phyloP scores from a whole-genome alignment of 768 basidiomycete genomes.

The Hygrophoropsis aurantiaca region DNA sequence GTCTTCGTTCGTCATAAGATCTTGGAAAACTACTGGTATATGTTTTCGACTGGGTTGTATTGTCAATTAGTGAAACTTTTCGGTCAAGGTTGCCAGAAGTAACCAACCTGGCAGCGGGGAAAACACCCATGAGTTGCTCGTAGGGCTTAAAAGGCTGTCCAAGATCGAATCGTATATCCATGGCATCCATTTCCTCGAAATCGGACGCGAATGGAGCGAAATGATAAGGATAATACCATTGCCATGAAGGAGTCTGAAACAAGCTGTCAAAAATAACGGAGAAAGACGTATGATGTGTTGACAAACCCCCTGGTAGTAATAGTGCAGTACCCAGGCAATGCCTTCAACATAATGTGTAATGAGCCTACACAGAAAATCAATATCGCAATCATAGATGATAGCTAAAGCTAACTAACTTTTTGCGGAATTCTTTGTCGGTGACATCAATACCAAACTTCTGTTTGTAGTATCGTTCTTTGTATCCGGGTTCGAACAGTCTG shows the following conservation, averaged over 20 bases:
- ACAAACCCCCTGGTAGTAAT: slow-evolving; percentile 95
- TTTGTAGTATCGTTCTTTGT: slow-evolving; percentile 91
- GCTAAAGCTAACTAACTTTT: slow-evolving; percentile 50
- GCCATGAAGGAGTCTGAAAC: slow-evolving; percentile 87
- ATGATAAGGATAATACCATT: slow-evolving; percentile 99
- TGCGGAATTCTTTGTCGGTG: slow-evolving; percentile 70
- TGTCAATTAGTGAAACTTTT: slow-evolving; percentile 2
- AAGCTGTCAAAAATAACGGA: slow-evolving; percentile 10
- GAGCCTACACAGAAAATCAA: slow-evolving; percentile 47
- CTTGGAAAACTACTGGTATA: slow-evolving; percentile 83
- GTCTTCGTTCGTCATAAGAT: slow-evolving; percentile 80
- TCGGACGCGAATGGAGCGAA: slow-evolving; percentile 98
- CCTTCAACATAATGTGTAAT: slow-evolving; percentile 90
- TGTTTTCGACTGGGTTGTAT: slow-evolving; percentile 66
- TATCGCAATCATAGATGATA: slow-evolving; percentile 2
- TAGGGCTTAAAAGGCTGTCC: slow-evolving; percentile 95
- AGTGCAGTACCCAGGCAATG: slow-evolving; percentile 91
- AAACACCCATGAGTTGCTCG: slow-evolving; percentile 98
- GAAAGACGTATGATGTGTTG: background rate
- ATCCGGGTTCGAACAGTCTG: slow-evolving; percentile 95
- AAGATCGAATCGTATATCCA: slow-evolving; percentile 76
- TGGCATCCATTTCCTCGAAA: slow-evolving; percentile 74
- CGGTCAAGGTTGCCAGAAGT: background rate
- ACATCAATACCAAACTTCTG: slow-evolving; percentile 85
- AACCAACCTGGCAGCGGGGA: slow-evolving; percentile 84